These are phyloP conservation scores for Rubroboletus pulcherrimus DNA, from an alignment of 768 basidiomycete genomes.

Conservation along the genomic window DNA sequence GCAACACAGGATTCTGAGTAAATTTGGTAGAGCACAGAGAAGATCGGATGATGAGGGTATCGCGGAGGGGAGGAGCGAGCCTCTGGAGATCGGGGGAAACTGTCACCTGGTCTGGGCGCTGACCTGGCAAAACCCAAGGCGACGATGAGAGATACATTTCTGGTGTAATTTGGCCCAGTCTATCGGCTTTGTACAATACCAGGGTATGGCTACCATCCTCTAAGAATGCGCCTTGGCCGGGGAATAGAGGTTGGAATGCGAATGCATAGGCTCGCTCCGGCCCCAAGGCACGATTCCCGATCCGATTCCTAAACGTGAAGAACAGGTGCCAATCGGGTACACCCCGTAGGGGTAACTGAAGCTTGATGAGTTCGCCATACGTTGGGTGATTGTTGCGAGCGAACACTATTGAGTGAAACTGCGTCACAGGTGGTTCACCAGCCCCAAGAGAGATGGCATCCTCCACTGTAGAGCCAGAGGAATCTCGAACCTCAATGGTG, in stretches of 20 bases:
- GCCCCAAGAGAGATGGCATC: constrained; percentile 77
- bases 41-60: constrained; percentile 77
- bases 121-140: constrained; percentile 52
- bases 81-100: constrained; percentile 60
- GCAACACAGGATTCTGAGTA: constrained; percentile 85
- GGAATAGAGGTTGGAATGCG: constrained; percentile 85
- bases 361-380: constrained; percentile 89
- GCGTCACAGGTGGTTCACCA: constrained; percentile 75
- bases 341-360: constrained; percentile 65
- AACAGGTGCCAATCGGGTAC: constrained; percentile 86
- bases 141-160: constrained; percentile 72
- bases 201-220: constrained; percentile 88
- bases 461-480: constrained; percentile 65
- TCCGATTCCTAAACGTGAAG: constrained; percentile 86
- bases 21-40: constrained; percentile 90
- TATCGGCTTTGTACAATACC: constrained; percentile 81
- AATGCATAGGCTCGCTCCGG: constrained; percentile 85
- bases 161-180: constrained; percentile 54
- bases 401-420: constrained; percentile 91
- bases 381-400: constrained; percentile 84
- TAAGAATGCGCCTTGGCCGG: constrained; percentile 70
- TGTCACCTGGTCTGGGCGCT: constrained; percentile 55
- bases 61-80: constrained; percentile 65
- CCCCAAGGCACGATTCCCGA: constrained; percentile 44
- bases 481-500: constrained; percentile 79